Percentiles rank a stretch among this genome's conserved stretches.
Evolutionary conservation across 2,329 filamentous ascomycete genomes (phyloP).

Genomic region (Claviceps maximensis): DNA sequence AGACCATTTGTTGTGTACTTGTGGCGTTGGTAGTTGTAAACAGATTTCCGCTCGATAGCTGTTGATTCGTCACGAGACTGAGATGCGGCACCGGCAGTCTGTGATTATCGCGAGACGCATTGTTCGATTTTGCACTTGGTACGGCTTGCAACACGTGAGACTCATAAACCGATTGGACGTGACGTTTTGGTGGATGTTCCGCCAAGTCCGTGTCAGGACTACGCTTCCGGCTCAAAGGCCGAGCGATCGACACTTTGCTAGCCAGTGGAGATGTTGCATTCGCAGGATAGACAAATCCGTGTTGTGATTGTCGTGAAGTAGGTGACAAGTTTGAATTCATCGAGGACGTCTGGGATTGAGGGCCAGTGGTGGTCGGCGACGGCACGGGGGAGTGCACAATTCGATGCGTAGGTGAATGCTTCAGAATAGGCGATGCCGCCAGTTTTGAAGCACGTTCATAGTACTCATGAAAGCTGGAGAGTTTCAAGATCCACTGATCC

Average conservation of each 20-base stretch:
- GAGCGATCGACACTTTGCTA: slow-evolving; percentile 30
- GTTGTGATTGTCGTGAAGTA: slow-evolving; percentile 21
- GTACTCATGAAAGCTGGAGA: slow-evolving; percentile 72
- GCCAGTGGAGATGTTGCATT: slow-evolving; percentile 35
- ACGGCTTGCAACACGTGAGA: slow-evolving; percentile 7
- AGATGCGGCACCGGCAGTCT: slow-evolving; percentile 60
- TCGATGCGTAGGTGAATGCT: slow-evolving; percentile 27
- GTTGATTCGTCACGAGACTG: slow-evolving; percentile 43
- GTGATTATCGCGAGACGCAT: slow-evolving; percentile 11
- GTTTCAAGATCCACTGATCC: slow-evolving; percentile 72
- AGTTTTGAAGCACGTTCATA: slow-evolving; percentile 54
- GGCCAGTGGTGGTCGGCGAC: slow-evolving; percentile 32
- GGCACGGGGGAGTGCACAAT: slow-evolving; percentile 32
- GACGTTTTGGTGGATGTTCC: slow-evolving; percentile 43
- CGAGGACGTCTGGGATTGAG: slow-evolving; percentile 21
- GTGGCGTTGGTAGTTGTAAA: slow-evolving; percentile 29
- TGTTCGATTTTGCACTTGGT: slow-evolving; percentile 10
- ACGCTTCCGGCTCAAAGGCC: slow-evolving; percentile 33
- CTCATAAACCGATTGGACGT: slow-evolving; percentile 15
- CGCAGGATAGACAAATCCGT: slow-evolving; percentile 26
- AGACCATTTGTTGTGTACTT: slow-evolving; percentile 24
- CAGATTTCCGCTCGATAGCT: slow-evolving; percentile 23
- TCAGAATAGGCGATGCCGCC: slow-evolving; percentile 27
- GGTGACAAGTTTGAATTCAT: slow-evolving; percentile 27
- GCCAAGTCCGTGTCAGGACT: slow-evolving; percentile 34